Base-by-base conservation (phyloP, 208 protist genomes). In the Wallacemonas sp. region DNA sequence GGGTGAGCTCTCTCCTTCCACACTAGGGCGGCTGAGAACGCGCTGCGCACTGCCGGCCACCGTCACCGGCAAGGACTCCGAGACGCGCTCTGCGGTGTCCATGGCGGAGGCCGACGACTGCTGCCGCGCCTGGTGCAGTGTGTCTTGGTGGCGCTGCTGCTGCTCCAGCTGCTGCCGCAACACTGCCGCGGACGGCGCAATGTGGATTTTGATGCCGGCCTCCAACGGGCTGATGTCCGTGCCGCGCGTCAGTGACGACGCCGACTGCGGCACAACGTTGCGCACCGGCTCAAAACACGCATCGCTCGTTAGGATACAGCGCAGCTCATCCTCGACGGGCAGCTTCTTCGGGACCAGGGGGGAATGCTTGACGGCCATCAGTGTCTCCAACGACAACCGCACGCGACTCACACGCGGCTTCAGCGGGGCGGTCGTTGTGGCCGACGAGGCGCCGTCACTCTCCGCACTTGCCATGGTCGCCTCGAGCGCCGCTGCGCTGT, bases 201-300 rank as follows among this genome's bases (percentile, higher is more conserved):
- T 86, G 77, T 88, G 86, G 19, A 95, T 93, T 58, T 95, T 95
- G 44, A 95, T 92, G 33, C 89, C 89, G 16, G 86, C 89, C 70
- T 87, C 89, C 19, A 85, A 52, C 6, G 76, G 86, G 44, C 80
- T 88, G 68, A 95, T 87, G 72, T 91, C 86, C 44, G 72, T 88
- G 16, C 89, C 85, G 46, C 82, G 82, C n/a, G 82, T 90, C n/a
- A 95, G 73, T 43, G 89, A 95, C 27, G 81, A 91, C 21, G 84
- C 89, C 30, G 69, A 80, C 48, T 83, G 73, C 41, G 86, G 89
- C 9, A 95, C 80, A 36, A 92, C 80, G 66, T 81, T 89, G 48
- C 76, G 66, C 54, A 95, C 77, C 2, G 81, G 71, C 68, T 89
- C 86, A 74, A 84, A 92, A 64, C 76, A 89, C 55, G 77, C 73